Conservation (phyloP, 768 basidiomycete genomes). For the Suillus occidentalis region DNA sequence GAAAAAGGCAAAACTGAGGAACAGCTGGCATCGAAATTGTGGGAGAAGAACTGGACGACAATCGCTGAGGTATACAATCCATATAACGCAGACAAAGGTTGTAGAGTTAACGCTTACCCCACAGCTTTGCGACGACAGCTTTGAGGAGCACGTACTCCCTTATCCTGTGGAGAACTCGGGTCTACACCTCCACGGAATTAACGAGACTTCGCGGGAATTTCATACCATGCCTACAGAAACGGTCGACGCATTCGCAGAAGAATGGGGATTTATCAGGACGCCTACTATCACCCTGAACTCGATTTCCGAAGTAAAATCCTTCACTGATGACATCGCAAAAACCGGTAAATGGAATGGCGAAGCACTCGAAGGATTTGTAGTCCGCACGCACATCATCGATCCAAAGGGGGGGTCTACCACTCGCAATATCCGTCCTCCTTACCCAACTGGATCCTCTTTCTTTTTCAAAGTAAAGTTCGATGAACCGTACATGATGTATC, state of each 20-base stretch:
- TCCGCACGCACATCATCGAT: slow-evolving; percentile 21
- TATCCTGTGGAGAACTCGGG: neutral
- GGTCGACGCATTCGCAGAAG: slow-evolving; percentile 78
- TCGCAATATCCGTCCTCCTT: slow-evolving; percentile 52
- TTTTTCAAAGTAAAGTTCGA: slow-evolving; percentile 99
- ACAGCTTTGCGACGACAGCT: slow-evolving; percentile 89
- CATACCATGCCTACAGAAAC: slow-evolving; percentile 30
- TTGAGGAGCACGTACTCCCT: neutral
- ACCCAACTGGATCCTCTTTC: slow-evolving; percentile 78
- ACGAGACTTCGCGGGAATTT: neutral
- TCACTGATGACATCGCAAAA: slow-evolving; percentile 66
- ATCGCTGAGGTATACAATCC: slow-evolving; percentile 74
- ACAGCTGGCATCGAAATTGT: slow-evolving; percentile 72
- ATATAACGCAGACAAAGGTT: neutral
- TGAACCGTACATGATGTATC: slow-evolving; percentile 66
- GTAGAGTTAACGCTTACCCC: neutral
- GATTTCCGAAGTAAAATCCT: slow-evolving; percentile 66
- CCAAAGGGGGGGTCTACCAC: slow-evolving; percentile 36
- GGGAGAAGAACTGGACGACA: slow-evolving; percentile 84
- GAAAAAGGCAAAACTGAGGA: slow-evolving; percentile 63
- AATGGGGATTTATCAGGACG: slow-evolving; percentile 92
- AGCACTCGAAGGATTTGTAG: slow-evolving; percentile 83
- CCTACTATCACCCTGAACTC: slow-evolving; percentile 53
- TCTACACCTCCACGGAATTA: neutral
- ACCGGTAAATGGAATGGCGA: slow-evolving; percentile 82